Conservation (phyloP, 1,139 yeast species). For the Pichia sp. region DNA sequence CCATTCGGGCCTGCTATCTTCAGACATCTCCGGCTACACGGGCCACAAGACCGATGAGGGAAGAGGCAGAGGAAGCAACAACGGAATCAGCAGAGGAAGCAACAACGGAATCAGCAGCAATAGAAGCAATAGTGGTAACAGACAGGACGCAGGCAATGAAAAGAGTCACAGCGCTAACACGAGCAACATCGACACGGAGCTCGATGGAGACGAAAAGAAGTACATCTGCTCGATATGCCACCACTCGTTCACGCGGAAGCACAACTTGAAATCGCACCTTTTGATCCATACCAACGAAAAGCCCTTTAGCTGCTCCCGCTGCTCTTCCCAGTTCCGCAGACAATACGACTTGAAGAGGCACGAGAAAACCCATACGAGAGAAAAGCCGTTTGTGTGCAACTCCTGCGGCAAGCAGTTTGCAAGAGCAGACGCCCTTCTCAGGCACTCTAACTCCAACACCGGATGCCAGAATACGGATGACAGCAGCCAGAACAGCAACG, state of each 20-base stretch:
- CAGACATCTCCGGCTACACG: background rate
- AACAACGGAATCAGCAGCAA: background rate
- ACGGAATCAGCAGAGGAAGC: too few species aligned
- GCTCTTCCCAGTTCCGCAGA: conserved; percentile 62
- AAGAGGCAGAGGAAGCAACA: too few species aligned
- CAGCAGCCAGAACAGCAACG: background rate
- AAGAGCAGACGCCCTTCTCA: conserved; percentile 68
- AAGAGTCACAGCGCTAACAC: background rate
- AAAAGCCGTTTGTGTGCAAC: conserved; percentile 60
- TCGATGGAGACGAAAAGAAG: conserved; percentile 18
- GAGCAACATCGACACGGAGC: background rate
- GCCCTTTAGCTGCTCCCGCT: conserved; percentile 64
- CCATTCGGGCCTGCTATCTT: background rate
- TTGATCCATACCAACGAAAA: conserved; percentile 63
- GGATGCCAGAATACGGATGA: conserved; percentile 25
- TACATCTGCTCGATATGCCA: conserved; percentile 57
- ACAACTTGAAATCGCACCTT: conserved; percentile 70
- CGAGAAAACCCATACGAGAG: conserved; percentile 71
- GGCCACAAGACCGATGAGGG: background rate
- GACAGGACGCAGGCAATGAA: too few species aligned
- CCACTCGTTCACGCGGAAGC: conserved; percentile 64
- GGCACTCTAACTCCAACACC: conserved; percentile 44
- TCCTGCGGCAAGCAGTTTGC: conserved; percentile 67
- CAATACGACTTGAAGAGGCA: conserved; percentile 76
- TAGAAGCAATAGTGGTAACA: background rate